Conservation (phyloP, 352 stramenopile species). For the Globisporangium nagaii region DNA sequence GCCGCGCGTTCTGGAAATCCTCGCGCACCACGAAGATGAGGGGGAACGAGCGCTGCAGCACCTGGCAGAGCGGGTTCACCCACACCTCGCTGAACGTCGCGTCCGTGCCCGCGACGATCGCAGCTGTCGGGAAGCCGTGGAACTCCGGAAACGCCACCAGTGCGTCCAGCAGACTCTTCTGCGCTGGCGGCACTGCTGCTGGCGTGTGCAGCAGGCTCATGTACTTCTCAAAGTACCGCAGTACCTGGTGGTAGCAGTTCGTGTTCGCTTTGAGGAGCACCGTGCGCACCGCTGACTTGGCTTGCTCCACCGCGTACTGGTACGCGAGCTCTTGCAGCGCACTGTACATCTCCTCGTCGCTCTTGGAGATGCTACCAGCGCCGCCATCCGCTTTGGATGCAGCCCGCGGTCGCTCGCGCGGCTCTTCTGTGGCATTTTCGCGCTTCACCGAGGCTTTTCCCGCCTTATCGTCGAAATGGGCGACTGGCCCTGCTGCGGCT, state of each 20-base stretch:
- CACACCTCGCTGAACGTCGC: constrained; percentile 73
- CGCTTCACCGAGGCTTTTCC: background rate
- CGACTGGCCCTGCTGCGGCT: background rate
- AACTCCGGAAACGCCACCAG: constrained; percentile 33
- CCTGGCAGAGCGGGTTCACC: constrained; percentile 59
- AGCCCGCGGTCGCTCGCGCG: background rate
- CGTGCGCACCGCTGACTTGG: constrained; percentile 40
- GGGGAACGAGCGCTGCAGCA: constrained; percentile 68
- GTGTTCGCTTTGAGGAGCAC: constrained; percentile 63
- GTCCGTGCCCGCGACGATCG: constrained; percentile 63
- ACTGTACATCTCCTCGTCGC: constrained; percentile 34
- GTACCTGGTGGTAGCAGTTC: constrained; percentile 57
- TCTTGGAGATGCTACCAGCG: background rate
- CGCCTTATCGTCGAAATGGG: background rate
- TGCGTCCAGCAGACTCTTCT: constrained; percentile 8
- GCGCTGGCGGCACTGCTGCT: background rate
- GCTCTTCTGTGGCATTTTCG: background rate
- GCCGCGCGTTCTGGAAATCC: constrained; percentile 46
- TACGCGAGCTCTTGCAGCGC: constrained; percentile 63
- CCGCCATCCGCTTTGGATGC: background rate
- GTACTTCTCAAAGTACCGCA: constrained; percentile 57
- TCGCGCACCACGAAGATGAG: constrained; percentile 48
- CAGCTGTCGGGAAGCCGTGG: constrained; percentile 50
- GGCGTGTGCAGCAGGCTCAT: constrained; percentile 10
- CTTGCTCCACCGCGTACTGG: constrained; percentile 54